phyloP scores from a whole-genome alignment of 306 rosid species.

The Castanospermum australe region DNA sequence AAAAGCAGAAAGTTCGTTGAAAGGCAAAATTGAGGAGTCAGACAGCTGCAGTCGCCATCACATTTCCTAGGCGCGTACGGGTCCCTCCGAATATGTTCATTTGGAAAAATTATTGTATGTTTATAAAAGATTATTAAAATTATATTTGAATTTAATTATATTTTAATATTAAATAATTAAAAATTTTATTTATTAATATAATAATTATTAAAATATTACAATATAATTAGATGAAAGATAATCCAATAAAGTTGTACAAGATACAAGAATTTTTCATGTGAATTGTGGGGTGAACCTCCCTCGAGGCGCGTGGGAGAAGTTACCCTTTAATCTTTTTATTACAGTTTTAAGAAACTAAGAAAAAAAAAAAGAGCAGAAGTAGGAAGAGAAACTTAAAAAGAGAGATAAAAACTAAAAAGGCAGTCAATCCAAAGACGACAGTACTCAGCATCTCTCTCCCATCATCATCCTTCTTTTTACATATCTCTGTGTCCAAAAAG shows the following conservation, averaged over 20 bases:
- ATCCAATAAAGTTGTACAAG: too few relatives aligned
- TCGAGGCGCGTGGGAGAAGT: slow-evolving; percentile 10
- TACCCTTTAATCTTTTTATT: slow-evolving; percentile 10
- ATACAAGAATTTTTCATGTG: too few relatives aligned
- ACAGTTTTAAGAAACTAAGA: slow-evolving; percentile 23
- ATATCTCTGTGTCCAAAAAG: slow-evolving; percentile 35
- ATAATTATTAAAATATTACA: too few relatives aligned
- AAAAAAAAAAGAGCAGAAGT: slow-evolving; percentile 26
- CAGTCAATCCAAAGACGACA: slow-evolving; percentile 51
- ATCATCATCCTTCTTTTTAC: slow-evolving; percentile 33
- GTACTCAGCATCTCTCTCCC: slow-evolving; percentile 29
- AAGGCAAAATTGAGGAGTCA: slow-evolving; percentile 25
- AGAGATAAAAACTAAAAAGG: slow-evolving; percentile 24
- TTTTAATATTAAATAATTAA: too few relatives aligned
- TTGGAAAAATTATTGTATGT: too few relatives aligned
- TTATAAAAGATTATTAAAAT: too few relatives aligned
- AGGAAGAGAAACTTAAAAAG: background rate
- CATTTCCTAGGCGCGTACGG: slow-evolving; percentile 34
- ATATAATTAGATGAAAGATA: too few relatives aligned
- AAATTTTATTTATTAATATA: too few relatives aligned
- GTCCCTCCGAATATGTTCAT: background rate
- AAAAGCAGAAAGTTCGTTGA: slow-evolving; percentile 64
- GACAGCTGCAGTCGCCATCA: slow-evolving; percentile 23
- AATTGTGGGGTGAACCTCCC: slow-evolving; percentile 19
- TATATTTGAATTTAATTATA: too few relatives aligned